phyloP scores from a whole-genome alignment of 2,329 filamentous ascomycete species.

The Aspergillus pseudonomiae region DNA sequence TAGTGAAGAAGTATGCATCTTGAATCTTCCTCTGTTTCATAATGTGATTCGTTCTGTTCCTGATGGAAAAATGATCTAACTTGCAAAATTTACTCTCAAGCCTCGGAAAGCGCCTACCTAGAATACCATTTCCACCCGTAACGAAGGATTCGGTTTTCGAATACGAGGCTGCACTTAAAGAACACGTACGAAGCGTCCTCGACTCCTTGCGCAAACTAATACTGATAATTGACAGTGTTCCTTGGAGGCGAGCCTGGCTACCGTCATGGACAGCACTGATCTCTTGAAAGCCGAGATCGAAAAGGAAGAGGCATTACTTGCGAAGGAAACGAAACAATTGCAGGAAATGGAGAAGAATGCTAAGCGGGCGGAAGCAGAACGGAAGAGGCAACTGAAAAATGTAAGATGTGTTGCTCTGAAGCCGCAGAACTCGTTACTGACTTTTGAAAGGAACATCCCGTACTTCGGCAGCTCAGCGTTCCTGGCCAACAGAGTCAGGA shows the following conservation, averaged over 20 bases:
- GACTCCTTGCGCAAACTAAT: not conserved
- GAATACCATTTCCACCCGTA: constrained; percentile 50
- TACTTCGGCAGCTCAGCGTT: constrained; percentile 40
- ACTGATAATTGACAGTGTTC: constrained; percentile 32
- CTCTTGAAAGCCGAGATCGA: constrained; percentile 46
- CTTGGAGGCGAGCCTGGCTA: constrained; percentile 44
- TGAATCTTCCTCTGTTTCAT: not conserved
- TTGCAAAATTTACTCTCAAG: constrained; percentile 22
- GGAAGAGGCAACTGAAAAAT: constrained; percentile 46
- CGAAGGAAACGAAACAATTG: constrained; percentile 42
- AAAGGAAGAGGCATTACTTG: constrained; percentile 46
- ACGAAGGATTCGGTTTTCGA: constrained; percentile 48
- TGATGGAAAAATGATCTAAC: not conserved
- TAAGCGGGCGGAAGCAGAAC: constrained; percentile 42
- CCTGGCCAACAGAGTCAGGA: constrained; percentile 17
- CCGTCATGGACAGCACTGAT: constrained; percentile 41
- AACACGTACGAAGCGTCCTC: constrained; percentile 38
- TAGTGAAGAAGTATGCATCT: constrained; percentile 46
- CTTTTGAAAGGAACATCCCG: constrained; percentile 41
- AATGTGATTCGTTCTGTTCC: not conserved
- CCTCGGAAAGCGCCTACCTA: constrained; percentile 44
- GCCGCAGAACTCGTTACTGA: constrained; percentile 16
- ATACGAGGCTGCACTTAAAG: constrained; percentile 46
- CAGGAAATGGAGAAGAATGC: constrained; percentile 48
- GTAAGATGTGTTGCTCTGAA: constrained; percentile 26